Base-by-base conservation (phyloP, 228 moss, liverwort and hornwort species). In the Sphagnum magellanicum region DNA sequence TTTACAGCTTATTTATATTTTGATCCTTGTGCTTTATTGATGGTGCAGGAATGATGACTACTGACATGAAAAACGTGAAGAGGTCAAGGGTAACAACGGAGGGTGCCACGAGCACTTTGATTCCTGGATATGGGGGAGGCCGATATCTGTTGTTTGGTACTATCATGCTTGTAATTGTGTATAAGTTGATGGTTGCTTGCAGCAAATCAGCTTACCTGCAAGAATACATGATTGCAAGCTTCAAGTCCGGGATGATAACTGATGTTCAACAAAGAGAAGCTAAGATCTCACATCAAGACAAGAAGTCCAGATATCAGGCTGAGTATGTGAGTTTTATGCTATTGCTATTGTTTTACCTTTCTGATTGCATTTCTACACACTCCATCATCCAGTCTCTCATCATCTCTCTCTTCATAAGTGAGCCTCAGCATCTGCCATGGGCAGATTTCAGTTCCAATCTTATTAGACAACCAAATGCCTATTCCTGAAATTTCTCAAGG, bases 191-290 rank as follows among this genome's bases (percentile, higher is more conserved):
- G 16, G 8, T 75, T n/a, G 72, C 64, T 7, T 76, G 75, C 66
- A 78, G 72, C 46, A 75, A 79, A 52, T 75, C 64, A 47, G 74
- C 8, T 61, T 78, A 72, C 71, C 72, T 86, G 64, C 82, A 72
- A 73, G 82, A 86, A 15, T 83, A 86, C 53, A 64, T 83, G 63
- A 32, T 32, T 32, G 72, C 75, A 47, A 78, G 86, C 72, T 71
- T 70, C 50, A 73, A 80, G 72, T 82, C 82, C 15, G 70, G 60
- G 49, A 59, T 13, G 6, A 66, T n/a, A 49, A 52, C 63, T 8
- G 6, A 6, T 4, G 14, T 69, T 68, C 59, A 53, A 68, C 48
- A 63, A 64, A 6, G 46, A 5, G 52, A 16, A 8, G 8, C 1
- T 55, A 53, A 4, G 5, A 6, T 16, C 52, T 17, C 4, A 32